phyloP scores from a whole-genome alignment of 768 basidiomycete species.

The Tylopilus sp. region DNA sequence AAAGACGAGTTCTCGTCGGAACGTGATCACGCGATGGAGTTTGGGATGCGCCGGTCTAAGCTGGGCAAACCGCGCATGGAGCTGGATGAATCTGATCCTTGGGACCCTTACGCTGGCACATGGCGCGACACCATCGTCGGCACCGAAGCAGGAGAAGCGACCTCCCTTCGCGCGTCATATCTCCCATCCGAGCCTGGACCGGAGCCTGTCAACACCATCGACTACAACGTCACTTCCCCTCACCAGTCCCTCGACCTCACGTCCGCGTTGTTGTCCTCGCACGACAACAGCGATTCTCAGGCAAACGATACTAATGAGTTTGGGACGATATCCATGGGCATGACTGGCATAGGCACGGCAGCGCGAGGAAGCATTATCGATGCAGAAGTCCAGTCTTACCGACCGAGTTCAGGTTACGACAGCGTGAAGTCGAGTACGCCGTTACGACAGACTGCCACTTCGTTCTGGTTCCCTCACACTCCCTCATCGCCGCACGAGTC shows the following conservation, averaged over 20 bases:
- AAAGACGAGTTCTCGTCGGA: slow-evolving; percentile 22
- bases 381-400: slow-evolving; percentile 4
- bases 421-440: slow-evolving; percentile 4
- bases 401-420: slow-evolving; percentile 16
- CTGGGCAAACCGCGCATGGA: neutral
- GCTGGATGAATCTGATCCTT: slow-evolving; percentile 17
- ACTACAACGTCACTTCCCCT: slow-evolving; percentile 16
- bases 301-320: slow-evolving; percentile 20
- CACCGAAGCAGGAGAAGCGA: slow-evolving; percentile 19
- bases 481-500: neutral
- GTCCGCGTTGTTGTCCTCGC: slow-evolving; percentile 32
- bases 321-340: slow-evolving; percentile 25
- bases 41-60: slow-evolving; percentile 9
- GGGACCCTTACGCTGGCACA: slow-evolving; percentile 23
- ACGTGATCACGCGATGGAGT: slow-evolving; percentile 10
- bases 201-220: neutral
- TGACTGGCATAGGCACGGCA: slow-evolving; percentile 48
- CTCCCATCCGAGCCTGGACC: slow-evolving; percentile 2
- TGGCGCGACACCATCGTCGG: slow-evolving; percentile 31
- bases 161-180: slow-evolving; percentile 10
- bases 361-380: slow-evolving; percentile 32
- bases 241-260: slow-evolving; percentile 27
- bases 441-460: slow-evolving; percentile 1
- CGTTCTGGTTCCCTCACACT: slow-evolving; percentile 4
- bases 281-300: slow-evolving; percentile 16